Percentiles rank a stretch among this genome's conserved stretches.
Evolutionary conservation across 2,329 filamentous ascomycete genomes (phyloP).

Genomic region (Cladosporium sp.): DNA sequence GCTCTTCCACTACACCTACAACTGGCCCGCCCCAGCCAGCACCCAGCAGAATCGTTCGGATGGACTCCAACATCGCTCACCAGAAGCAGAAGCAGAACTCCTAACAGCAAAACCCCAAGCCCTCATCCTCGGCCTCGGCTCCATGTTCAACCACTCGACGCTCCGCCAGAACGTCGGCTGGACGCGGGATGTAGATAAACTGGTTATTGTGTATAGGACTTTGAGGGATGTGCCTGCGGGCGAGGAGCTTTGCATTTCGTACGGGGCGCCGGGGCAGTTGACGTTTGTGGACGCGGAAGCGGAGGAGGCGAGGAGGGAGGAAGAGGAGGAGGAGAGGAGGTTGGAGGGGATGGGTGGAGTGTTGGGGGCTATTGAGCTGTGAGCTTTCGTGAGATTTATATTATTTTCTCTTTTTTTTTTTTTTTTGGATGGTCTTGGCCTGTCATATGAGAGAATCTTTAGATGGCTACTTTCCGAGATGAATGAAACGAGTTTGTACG

Average conservation of each 20-base stretch:
- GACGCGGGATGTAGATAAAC: conserved; percentile 50
- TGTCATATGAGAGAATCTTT: not conserved
- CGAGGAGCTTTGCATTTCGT: conserved; percentile 59
- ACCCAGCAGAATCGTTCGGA: too few relatives aligned
- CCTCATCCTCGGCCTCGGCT: conserved; percentile 57
- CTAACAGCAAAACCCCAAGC: conserved; percentile 48
- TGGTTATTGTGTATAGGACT: conserved; percentile 53
- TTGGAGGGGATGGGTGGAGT: conserved; percentile 42
- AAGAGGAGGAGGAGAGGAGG: conserved; percentile 20
- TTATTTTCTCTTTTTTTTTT: too few relatives aligned
- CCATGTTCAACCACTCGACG: conserved; percentile 61
- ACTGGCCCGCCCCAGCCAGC: conserved; percentile 44
- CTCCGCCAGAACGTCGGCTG: conserved; percentile 58
- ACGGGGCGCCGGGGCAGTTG: conserved; percentile 44
- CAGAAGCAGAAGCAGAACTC: conserved; percentile 12
- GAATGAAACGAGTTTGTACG: not conserved
- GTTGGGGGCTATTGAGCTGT: conserved; percentile 45
- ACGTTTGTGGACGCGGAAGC: conserved; percentile 51
- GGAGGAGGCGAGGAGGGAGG: conserved; percentile 4
- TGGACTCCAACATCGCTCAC: too few relatives aligned
- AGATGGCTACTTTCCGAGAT: not conserved
- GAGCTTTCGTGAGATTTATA: not conserved
- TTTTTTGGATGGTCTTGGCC: not conserved
- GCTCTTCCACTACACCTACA: conserved; percentile 60
- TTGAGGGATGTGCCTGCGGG: conserved; percentile 53